phyloP scores from a whole-genome alignment of 805 yeast genomes.

The Phaffomyces antillensis region DNA sequence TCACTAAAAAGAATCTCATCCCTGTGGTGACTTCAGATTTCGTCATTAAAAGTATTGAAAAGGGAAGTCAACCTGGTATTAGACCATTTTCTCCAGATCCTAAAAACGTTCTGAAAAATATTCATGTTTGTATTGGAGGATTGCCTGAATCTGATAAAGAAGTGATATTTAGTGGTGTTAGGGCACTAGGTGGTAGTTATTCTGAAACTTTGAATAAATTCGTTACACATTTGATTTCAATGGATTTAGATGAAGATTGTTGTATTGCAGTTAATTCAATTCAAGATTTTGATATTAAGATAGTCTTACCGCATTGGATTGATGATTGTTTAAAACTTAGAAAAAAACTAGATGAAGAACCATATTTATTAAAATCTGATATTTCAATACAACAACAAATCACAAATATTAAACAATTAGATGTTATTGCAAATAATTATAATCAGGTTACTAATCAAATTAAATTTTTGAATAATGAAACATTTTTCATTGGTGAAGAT shows the following conservation, averaged over 20 bases:
- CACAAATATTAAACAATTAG: constrained; percentile 10
- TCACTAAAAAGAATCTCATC: constrained; percentile 45
- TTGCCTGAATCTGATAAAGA: constrained; percentile 54
- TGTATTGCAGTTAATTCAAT: constrained; percentile 43
- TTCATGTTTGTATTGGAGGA: constrained; percentile 54
- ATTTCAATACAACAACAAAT: constrained; percentile 6
- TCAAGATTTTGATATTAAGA: constrained; percentile 37
- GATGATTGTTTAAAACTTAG: constrained; percentile 57
- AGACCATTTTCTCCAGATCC: constrained; percentile 70
- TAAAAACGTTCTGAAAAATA: constrained; percentile 51
- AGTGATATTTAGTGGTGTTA: constrained; percentile 56
- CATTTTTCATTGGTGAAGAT: constrained; percentile 48
- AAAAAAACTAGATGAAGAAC: constrained; percentile 41
- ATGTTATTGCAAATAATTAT: constrained; percentile 6
- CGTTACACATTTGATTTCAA: constrained; percentile 74
- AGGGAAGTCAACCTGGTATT: constrained; percentile 38
- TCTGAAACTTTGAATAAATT: constrained; percentile 52
- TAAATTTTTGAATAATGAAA: constrained; percentile 35
- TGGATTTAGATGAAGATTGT: constrained; percentile 49
- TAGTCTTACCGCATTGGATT: constrained; percentile 78
- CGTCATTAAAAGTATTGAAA: constrained; percentile 42
- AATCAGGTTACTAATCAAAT: constrained; percentile 7
- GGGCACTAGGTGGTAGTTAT: constrained; percentile 73
- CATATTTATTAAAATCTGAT: constrained; percentile 31
- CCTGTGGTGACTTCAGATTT: constrained; percentile 62